These are phyloP conservation scores for Juglanconis juglandina DNA, from an alignment of 2,329 filamentous ascomycete species.

Conservation along the genomic window DNA sequence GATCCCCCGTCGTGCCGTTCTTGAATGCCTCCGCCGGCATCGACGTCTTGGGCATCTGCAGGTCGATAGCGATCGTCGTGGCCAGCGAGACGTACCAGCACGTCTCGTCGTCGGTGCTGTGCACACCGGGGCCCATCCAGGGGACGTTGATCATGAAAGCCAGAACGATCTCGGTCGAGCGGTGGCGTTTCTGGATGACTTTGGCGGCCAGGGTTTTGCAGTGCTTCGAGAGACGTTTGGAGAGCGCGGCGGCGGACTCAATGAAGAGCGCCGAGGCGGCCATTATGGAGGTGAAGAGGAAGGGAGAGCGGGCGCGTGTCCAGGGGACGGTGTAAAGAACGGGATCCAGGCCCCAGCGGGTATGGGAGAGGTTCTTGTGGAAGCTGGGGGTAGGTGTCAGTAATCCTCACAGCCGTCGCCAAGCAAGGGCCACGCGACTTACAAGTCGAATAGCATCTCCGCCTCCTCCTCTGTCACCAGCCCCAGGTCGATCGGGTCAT, in stretches of 20 bases:
- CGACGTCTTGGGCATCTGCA: constrained; percentile 68
- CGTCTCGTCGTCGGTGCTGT: constrained; percentile 70
- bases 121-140: constrained; percentile 67
- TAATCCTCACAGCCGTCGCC: neutral
- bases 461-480: constrained; percentile 65
- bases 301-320: constrained; percentile 64
- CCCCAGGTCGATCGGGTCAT: constrained; percentile 68
- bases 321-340: constrained; percentile 63
- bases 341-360: constrained; percentile 70
- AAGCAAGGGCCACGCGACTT: constrained; percentile 27
- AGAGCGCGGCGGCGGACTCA: constrained; percentile 60
- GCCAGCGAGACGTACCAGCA: constrained; percentile 69
- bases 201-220: constrained; percentile 59
- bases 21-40: constrained; percentile 48
- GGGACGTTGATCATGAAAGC: constrained; percentile 74
- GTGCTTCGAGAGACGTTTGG: constrained; percentile 63
- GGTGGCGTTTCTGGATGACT: constrained; percentile 58
- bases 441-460: constrained; percentile 63
- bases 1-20: constrained; percentile 40
- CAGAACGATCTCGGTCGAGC: constrained; percentile 70
- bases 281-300: constrained; percentile 69
- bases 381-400: constrained; percentile 45
- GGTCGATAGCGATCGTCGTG: constrained; percentile 64
- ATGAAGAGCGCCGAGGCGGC: constrained; percentile 67
- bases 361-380: constrained; percentile 67